Base-by-base conservation (phyloP, 495 filamentous ascomycete genomes). In the Penicillium cosmopolitanum region DNA sequence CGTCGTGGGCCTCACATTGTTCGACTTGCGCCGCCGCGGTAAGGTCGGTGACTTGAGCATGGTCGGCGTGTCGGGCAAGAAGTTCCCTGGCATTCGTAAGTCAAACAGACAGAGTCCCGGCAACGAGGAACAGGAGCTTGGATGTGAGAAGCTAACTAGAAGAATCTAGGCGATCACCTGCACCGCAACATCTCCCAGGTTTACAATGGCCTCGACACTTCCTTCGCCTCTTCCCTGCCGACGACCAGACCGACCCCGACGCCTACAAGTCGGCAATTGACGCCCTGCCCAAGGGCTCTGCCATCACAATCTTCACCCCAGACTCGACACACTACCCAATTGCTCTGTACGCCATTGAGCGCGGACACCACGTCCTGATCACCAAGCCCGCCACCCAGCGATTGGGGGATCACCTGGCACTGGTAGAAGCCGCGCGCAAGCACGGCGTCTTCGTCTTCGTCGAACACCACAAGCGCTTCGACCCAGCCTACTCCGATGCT, bases 261-360 rank as follows among this genome's bases (percentile, higher is more conserved):
- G 85, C 93, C 28, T 97, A 96, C 83, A 97, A 96, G 72, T 69
- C 84, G 7, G 93, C 93, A 54, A 96, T 97, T 68, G 90, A 97
- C 71, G 86, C 87, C 21, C 81, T 97, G 38, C 84, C 85, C 43
- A 84, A 87, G 7, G 93, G 92, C 53, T 91, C 91, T 58, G 93
- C 92, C 51, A 94, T 97, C 75, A 97, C 93, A 10, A 96, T 97
- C 73, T 97, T 97, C 83, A 97, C 93, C 3, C 93, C 93, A 0
- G 93, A 97, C 71, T 88, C 91, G 2, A 97, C 93, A 2, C 93
- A 97, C 72, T 97, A 87, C 73, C 89, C 91, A n/a, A 96, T 97
- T 65, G 93, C 93, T 3, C 78, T 97, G 15, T 97, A 97, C 66
- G 93, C 93, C 40, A 93, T 97, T 70, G 84, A 93, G 69, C 87